Evolutionary conservation across 768 basidiomycete genomes (phyloP).

Genomic region (Serpula lacrymans): DNA sequence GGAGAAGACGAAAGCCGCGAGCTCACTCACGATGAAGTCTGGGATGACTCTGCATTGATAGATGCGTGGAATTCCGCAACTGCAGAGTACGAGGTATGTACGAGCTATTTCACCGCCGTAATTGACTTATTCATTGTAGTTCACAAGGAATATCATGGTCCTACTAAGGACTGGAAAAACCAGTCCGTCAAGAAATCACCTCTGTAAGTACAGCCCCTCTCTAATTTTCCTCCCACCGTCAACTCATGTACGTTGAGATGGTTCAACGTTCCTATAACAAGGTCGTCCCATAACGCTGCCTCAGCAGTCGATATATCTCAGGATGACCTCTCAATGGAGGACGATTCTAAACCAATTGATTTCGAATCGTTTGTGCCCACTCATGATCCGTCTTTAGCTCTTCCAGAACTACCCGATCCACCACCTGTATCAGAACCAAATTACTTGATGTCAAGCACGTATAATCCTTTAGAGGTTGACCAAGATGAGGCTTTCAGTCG

Average conservation of each 20-base stretch:
- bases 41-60: constrained; percentile 83
- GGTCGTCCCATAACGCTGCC: constrained; percentile 11
- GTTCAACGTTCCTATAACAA: constrained; percentile 61
- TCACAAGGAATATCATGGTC: constrained; percentile 59
- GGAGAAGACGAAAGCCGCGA: constrained; percentile 54
- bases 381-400: constrained; percentile 61
- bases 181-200: constrained; percentile 69
- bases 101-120: neutral
- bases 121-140: neutral
- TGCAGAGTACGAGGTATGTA: constrained; percentile 69
- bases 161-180: constrained; percentile 65
- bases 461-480: constrained; percentile 28
- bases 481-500: constrained; percentile 76
- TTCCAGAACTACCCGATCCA: constrained; percentile 16
- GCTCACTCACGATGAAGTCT: constrained; percentile 71
- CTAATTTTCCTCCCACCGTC: neutral
- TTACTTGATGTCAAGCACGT: constrained; percentile 4
- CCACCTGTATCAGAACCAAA: constrained; percentile 16
- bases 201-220: constrained; percentile 45
- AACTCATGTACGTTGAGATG: constrained; percentile 46
- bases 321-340: constrained; percentile 24
- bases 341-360: constrained; percentile 60
- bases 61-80: constrained; percentile 83
- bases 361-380: constrained; percentile 69
- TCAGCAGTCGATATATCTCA: constrained; percentile 5